Evolutionary conservation across 768 basidiomycete genomes (phyloP).

Genomic region (Hydnomerulius pinastri): DNA sequence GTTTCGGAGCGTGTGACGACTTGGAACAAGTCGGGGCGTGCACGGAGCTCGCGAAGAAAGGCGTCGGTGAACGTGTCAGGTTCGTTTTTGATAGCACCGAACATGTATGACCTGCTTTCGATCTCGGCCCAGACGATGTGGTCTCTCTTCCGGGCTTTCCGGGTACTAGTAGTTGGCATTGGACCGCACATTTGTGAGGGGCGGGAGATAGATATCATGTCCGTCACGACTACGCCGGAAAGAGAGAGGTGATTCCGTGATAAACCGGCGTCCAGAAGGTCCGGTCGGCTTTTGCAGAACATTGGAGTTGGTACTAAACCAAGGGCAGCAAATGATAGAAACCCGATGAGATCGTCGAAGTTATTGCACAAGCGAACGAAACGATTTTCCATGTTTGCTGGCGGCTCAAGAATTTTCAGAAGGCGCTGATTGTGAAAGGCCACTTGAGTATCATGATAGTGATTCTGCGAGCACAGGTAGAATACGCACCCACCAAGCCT

Average conservation of each 20-base stretch:
- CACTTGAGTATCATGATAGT: too few relatives aligned
- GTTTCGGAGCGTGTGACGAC: constrained; percentile 32
- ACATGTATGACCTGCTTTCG: constrained; percentile 27
- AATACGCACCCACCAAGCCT: constrained; percentile 35
- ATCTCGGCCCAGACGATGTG: constrained; percentile 26
- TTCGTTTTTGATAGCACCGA: constrained; percentile 33
- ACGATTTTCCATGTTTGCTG: constrained; percentile 28
- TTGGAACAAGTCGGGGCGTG: constrained; percentile 33
- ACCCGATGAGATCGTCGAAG: constrained; percentile 32
- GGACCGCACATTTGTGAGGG: neutral
- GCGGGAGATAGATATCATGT: constrained; percentile 14
- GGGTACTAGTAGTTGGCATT: constrained; percentile 2
- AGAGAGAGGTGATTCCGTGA: constrained; percentile 24
- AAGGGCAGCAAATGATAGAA: constrained; percentile 27
- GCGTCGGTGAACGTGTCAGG: constrained; percentile 24
- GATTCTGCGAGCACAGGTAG: too few relatives aligned
- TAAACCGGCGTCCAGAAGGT: neutral
- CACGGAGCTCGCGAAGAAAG: constrained; percentile 31
- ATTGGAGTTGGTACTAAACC: constrained; percentile 17
- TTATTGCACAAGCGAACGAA: constrained; percentile 32
- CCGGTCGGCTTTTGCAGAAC: constrained; percentile 13
- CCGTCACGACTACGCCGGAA: constrained; percentile 19
- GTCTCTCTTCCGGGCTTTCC: constrained; percentile 12
- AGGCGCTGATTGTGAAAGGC: constrained; percentile 1
- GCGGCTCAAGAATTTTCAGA: constrained; percentile 8